These are phyloP conservation scores for Huntiella savannae DNA, from an alignment of 2,329 filamentous ascomycete species.

Conservation along the genomic window DNA sequence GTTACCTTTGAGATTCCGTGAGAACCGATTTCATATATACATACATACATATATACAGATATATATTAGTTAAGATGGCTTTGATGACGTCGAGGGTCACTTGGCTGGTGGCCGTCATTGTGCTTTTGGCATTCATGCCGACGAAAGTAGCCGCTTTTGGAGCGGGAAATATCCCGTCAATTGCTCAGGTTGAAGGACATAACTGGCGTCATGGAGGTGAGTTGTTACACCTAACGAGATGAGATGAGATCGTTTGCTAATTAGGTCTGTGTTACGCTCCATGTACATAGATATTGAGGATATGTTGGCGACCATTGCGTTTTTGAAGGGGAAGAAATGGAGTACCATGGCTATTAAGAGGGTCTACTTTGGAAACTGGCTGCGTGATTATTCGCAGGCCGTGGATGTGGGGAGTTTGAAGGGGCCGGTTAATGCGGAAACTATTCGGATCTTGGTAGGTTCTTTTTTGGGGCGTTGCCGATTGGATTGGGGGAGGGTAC, in stretches of 20 bases:
- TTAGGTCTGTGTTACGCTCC: background rate
- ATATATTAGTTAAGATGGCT: too few relatives aligned
- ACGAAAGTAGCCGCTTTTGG: constrained; percentile 42
- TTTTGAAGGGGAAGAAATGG: constrained; percentile 70
- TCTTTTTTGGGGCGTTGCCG: background rate
- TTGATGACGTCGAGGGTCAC: constrained; percentile 26
- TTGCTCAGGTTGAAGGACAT: constrained; percentile 41
- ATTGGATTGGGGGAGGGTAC: background rate
- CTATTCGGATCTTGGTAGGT: constrained; percentile 50
- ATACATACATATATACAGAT: too few relatives aligned
- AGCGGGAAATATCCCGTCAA: constrained; percentile 53
- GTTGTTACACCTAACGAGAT: background rate
- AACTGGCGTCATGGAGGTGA: constrained; percentile 51
- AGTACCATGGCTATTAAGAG: constrained; percentile 58
- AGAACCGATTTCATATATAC: too few relatives aligned
- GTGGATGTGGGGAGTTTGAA: constrained; percentile 66
- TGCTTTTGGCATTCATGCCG: constrained; percentile 38
- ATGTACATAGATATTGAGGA: constrained; percentile 49
- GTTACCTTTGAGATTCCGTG: too few relatives aligned
- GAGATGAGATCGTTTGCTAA: background rate
- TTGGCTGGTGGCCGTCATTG: constrained; percentile 31
- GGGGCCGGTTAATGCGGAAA: constrained; percentile 50
- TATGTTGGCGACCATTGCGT: constrained; percentile 57
- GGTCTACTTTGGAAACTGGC: constrained; percentile 74
- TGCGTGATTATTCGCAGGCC: constrained; percentile 70